A percentile compares a stretch with the other conserved stretches of the same genome.
phyloP scores from a whole-genome alignment of 2,329 filamentous ascomycete genomes.

The Alternaria infectoria region DNA sequence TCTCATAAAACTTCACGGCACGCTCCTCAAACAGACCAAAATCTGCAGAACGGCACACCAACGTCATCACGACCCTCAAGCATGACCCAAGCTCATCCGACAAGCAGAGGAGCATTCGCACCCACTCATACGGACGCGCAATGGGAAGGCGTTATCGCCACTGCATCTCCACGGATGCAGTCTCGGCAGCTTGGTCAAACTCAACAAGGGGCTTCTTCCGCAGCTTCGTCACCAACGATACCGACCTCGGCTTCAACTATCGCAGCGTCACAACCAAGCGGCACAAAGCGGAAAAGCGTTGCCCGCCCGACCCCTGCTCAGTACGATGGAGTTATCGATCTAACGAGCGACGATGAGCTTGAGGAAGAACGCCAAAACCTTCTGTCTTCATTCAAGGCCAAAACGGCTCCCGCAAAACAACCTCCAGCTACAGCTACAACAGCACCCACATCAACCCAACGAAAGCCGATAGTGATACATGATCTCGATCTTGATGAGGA shows the following conservation, averaged over 20 bases:
- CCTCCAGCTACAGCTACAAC: background rate
- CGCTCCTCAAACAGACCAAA: background rate
- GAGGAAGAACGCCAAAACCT: constrained; percentile 21
- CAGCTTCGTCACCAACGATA: background rate
- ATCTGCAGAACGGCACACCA: background rate
- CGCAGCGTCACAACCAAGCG: background rate
- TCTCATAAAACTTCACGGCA: background rate
- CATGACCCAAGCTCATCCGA: background rate
- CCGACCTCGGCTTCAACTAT: background rate
- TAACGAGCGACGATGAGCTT: constrained; percentile 19
- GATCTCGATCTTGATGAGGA: background rate
- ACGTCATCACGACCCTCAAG: background rate
- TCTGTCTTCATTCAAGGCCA: constrained; percentile 17
- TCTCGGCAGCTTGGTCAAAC: background rate
- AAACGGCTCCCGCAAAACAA: background rate
- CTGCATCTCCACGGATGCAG: background rate
- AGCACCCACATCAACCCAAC: background rate
- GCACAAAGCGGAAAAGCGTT: background rate
- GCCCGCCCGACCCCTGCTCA: background rate
- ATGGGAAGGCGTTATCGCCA: background rate
- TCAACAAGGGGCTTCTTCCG: background rate
- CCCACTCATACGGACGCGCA: constrained; percentile 1
- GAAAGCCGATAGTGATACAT: background rate
- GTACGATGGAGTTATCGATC: constrained; percentile 16
- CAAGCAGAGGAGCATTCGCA: background rate